Evolutionary conservation across 495 filamentous ascomycete species (phyloP).

Genomic region (Astrocystis sublimbata): DNA sequence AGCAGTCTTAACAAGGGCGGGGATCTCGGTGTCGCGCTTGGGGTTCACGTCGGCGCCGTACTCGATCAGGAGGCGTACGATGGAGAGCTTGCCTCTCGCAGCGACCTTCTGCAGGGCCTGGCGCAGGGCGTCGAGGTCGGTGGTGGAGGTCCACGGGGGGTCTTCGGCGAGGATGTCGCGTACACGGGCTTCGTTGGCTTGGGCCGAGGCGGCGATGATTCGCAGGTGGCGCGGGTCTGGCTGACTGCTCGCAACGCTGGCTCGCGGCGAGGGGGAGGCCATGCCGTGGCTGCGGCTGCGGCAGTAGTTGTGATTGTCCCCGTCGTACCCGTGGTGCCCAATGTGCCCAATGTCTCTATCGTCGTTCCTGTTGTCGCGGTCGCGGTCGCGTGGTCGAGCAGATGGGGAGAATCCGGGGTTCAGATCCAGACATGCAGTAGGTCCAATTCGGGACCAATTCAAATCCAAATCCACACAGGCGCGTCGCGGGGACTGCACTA

Average conservation of each 20-base stretch:
- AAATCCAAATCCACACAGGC: not conserved
- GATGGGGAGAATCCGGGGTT: not conserved
- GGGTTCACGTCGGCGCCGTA: conserved; percentile 57
- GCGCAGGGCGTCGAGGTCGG: conserved; percentile 35
- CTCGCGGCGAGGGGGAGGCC: conserved; percentile 31
- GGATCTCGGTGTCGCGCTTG: conserved; percentile 28
- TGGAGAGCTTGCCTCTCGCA: conserved; percentile 54
- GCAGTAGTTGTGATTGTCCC: not conserved
- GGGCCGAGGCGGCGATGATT: conserved; percentile 34
- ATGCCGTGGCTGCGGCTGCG: conserved; percentile 20
- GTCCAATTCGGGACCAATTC: not conserved
- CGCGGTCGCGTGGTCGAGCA: not conserved
- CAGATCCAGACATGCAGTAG: not conserved
- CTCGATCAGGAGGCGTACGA: conserved; percentile 53
- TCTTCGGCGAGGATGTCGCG: conserved; percentile 36
- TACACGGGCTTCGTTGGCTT: conserved; percentile 36
- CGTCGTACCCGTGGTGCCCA: not conserved
- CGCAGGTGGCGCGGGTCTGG: conserved; percentile 36
- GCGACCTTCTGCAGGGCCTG: conserved; percentile 59
- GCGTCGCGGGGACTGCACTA: not conserved
- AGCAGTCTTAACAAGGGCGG: conserved; percentile 36
- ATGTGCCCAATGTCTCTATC: no score
- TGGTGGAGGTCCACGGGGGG: conserved; percentile 28
- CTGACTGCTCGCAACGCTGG: conserved; percentile 37
- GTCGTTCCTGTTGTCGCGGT: conserved; percentile 18